A percentile compares a stretch with the other conserved stretches of the same genome.
phyloP scores from a whole-genome alignment of 2,329 filamentous ascomycete genomes.

The Camillea tinctor region DNA sequence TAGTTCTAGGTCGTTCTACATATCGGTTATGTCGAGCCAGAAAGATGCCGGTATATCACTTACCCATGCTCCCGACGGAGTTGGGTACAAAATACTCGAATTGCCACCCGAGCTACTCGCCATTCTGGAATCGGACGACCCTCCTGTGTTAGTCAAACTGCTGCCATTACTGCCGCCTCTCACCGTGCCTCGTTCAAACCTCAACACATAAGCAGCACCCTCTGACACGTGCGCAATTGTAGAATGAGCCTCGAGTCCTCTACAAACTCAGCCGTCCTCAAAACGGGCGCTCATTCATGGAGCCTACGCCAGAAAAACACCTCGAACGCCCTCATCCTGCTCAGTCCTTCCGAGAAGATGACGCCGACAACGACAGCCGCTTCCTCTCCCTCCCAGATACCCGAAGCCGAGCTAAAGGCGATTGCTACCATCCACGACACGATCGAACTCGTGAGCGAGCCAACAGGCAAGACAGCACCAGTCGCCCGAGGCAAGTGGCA shows the following conservation, averaged over 20 bases:
- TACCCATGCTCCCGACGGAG: constrained; percentile 45
- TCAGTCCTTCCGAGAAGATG: constrained; percentile 35
- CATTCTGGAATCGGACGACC: constrained; percentile 52
- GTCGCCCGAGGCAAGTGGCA: constrained; percentile 56
- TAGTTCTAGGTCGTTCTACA: neutral
- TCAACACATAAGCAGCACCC: neutral
- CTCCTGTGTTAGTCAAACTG: constrained; percentile 48
- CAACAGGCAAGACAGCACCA: constrained; percentile 31
- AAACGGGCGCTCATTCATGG: constrained; percentile 52
- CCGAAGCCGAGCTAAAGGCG: constrained; percentile 41
- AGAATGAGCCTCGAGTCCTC: constrained; percentile 52
- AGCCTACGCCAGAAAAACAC: constrained; percentile 65
- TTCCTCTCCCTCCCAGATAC: constrained; percentile 19
- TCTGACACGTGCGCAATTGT: neutral
- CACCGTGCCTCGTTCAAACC: neutral
- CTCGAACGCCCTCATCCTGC: constrained; percentile 62
- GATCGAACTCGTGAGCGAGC: constrained; percentile 54
- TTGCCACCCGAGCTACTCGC: constrained; percentile 58
- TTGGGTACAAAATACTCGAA: constrained; percentile 61
- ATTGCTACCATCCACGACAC: constrained; percentile 61
- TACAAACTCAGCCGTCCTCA: constrained; percentile 52
- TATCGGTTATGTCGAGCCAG: constrained; percentile 45
- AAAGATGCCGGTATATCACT: constrained; percentile 47
- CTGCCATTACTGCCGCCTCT: neutral
- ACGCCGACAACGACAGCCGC: neutral